Evolutionary conservation across 164 flowering plant species (phyloP), one percentile per base, ranked within the genome.

Genomic region (Vitis rotundifolia): DNA sequence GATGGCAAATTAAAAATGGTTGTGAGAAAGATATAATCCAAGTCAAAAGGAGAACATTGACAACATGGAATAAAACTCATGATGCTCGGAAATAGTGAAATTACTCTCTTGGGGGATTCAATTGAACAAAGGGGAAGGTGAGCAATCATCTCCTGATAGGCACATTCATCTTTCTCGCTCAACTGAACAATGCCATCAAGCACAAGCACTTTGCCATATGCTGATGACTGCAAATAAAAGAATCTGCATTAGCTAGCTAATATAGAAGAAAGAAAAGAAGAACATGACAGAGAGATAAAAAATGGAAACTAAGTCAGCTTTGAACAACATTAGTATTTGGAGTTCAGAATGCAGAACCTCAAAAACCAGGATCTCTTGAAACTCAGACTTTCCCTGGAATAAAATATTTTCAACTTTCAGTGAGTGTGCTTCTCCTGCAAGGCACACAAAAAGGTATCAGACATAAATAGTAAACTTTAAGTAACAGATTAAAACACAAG

Each of bases 51-150:
- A 3, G 48, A 48, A 47, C 28, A 63, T 18, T 47, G 48, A 55
- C n/a, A 37, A 28, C 4, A 11, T n/a, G 57, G 13, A 67, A 52
- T 51, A 19, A 48, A 64, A 49, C 16, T 31, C n/a, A 14, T 31
- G 44, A 53, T 15, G 65, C 50, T 26, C 29, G 37, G 22, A 68
- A 22, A 6, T 28, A 18, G 54, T 67, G n/a, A 58, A 63, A 51
- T 80, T 88, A 94, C 99, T 69, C 56, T 90, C 80, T 89, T 91
- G 19, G 99, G 99, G 49, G 93, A 89, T 68, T 83, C 78, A 75
- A 94, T 88, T 6, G 99, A 95, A 83, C 99, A 95, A 72, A 95
- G 94, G 11, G 99, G 99, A 66, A 95, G 92, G 80, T 95, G 99
- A 54, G 90, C 76, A 65, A 95, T 95, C 99, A 95, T 95, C 85